These are phyloP conservation scores for Lipomyces anomalus DNA, from an alignment of 805 yeast genomes.

Conservation along the genomic window DNA sequence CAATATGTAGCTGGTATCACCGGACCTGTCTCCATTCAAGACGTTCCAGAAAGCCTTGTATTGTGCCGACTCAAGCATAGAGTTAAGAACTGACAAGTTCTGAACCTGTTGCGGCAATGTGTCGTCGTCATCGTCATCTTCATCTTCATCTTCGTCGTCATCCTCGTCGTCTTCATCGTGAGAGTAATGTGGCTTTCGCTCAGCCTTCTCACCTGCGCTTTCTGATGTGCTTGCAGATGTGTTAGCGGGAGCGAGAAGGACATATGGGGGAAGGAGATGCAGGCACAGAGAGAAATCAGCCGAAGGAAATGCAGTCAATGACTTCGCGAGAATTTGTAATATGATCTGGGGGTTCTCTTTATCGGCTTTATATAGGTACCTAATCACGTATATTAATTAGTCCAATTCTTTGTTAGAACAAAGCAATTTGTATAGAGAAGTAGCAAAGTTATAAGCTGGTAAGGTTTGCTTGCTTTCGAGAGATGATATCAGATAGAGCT, in stretches of 20 bases:
- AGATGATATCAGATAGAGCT: conserved; percentile 27
- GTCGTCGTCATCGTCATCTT: conserved; percentile 17
- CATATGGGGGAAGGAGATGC: conserved; percentile 42
- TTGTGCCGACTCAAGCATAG: conserved; percentile 29
- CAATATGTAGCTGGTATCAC: conserved; percentile 29
- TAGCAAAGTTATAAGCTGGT: too few species aligned
- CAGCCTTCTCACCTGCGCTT: neutral
- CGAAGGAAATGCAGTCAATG: conserved; percentile 39
- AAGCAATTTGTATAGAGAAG: neutral
- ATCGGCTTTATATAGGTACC: conserved; percentile 32
- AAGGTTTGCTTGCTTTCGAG: conserved; percentile 21
- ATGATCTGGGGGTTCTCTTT: conserved; percentile 32
- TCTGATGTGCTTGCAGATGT: conserved; percentile 1
- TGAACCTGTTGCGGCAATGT: conserved; percentile 27
- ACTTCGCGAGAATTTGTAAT: conserved; percentile 38
- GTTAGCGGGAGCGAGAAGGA: conserved; percentile 22
- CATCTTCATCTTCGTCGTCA: conserved; percentile 3
- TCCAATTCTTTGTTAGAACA: neutral
- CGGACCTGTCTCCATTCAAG: conserved; percentile 31
- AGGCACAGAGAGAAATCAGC: conserved; percentile 42
- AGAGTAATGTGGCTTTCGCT: neutral
- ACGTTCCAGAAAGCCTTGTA: conserved; percentile 35
- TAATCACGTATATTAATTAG: neutral
- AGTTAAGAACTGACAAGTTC: conserved; percentile 30
- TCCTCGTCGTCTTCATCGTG: conserved; percentile 3